Conservation (phyloP, 1,284 basidiomycete genomes). For the Naganishia albida region DNA sequence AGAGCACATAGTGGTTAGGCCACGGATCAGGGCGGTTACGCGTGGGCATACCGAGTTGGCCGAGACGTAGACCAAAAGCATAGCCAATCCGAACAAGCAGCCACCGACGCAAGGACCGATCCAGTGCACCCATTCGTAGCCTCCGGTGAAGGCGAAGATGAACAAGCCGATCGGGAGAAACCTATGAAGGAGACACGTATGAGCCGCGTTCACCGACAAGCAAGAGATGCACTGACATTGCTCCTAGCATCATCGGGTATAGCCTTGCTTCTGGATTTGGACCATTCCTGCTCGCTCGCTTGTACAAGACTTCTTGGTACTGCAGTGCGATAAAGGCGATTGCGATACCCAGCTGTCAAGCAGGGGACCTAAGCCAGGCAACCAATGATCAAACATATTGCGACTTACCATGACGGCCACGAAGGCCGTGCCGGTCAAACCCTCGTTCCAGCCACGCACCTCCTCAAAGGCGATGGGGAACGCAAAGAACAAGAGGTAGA, state of each 20-base stretch:
- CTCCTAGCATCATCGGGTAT: slow-evolving; percentile 45
- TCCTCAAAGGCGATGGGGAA: slow-evolving; percentile 51
- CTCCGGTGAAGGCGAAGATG: slow-evolving; percentile 49
- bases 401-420: slow-evolving; percentile 43
- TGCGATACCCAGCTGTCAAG: slow-evolving; percentile 42
- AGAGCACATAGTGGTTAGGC: no score
- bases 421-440: slow-evolving; percentile 51
- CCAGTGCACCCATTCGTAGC: slow-evolving; percentile 44
- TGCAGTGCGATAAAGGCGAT: slow-evolving; percentile 44
- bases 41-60: slow-evolving; percentile 41
- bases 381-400: background rate
- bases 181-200: slow-evolving; percentile 31
- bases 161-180: slow-evolving; percentile 54
- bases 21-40: no score
- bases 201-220: background rate
- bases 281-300: slow-evolving; percentile 35
- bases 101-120: slow-evolving; percentile 43
- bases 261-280: slow-evolving; percentile 43
- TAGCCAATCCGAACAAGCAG: slow-evolving; percentile 44
- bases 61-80: slow-evolving; percentile 49
- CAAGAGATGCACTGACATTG: slow-evolving; percentile 30
- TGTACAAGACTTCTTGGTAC: slow-evolving; percentile 47
- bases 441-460: slow-evolving; percentile 48
- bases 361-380: background rate
- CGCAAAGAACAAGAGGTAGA: slow-evolving; percentile 51